Evolutionary conservation across 179 eudicot genomes (phyloP).

Genomic region (Beta macrorhiza): DNA sequence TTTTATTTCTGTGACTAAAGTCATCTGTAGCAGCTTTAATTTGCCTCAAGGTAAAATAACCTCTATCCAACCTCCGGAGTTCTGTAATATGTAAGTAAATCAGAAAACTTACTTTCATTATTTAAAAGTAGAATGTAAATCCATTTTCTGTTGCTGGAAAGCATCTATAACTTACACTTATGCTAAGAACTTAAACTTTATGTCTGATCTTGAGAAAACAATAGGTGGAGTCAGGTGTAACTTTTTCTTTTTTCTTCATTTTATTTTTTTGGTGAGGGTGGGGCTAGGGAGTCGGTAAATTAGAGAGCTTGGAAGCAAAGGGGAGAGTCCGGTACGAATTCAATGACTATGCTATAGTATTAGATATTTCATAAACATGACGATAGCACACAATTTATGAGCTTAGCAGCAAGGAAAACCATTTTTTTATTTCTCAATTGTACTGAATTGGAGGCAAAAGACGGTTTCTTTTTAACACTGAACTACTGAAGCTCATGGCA

Average conservation of each 20-base stretch:
- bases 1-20: slow-evolving; percentile 31
- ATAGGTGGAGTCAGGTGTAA: background rate
- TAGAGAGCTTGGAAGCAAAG: background rate
- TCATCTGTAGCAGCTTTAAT: slow-evolving; percentile 39
- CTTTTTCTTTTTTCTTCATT: no score
- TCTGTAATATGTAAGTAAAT: slow-evolving; percentile 22
- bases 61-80: slow-evolving; percentile 28
- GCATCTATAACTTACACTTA: background rate
- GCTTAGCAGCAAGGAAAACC: background rate
- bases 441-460: background rate
- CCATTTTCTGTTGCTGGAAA: background rate
- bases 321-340: background rate
- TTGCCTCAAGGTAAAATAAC: slow-evolving; percentile 43
- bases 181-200: background rate
- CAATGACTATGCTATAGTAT: background rate
- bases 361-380: background rate
- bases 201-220: background rate
- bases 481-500: no score
- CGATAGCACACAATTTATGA: background rate
- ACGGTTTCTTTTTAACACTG: background rate
- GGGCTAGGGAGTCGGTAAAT: background rate
- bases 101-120: background rate
- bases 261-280: background rate
- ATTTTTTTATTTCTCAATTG: no score
- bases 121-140: no score